A percentile compares a stretch with the other conserved stretches of the same genome.
These are phyloP conservation scores for Emergomyces pasteurianus DNA, from an alignment of 2,329 filamentous ascomycete genomes.

Conservation along the genomic window DNA sequence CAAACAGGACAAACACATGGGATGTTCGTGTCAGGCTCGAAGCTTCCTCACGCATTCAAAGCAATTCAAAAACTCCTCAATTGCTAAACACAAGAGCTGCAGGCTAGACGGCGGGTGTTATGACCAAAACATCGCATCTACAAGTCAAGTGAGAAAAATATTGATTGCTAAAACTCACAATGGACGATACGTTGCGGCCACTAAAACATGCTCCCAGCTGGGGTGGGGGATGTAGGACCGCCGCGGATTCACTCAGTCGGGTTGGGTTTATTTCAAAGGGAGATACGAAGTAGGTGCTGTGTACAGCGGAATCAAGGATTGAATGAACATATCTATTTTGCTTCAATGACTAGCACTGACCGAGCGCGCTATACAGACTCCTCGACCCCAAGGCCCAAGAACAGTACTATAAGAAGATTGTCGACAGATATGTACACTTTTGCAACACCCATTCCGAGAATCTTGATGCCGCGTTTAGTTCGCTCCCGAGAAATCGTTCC, in stretches of 20 bases:
- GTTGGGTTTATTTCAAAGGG: constrained; percentile 86
- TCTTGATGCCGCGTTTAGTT: constrained; percentile 63
- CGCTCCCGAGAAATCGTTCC: constrained; percentile 38
- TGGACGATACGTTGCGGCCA: constrained; percentile 3
- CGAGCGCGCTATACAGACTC: constrained; percentile 38
- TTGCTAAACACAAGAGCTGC: not conserved
- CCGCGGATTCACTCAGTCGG: constrained; percentile 63
- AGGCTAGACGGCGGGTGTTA: not conserved
- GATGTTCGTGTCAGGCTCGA: not conserved
- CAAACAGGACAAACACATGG: constrained; percentile 21
- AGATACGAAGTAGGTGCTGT: constrained; percentile 56
- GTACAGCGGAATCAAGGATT: constrained; percentile 7
- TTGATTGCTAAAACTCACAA: not conserved
- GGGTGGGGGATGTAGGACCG: constrained; percentile 60
- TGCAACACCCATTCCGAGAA: constrained; percentile 65
- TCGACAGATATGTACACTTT: constrained; percentile 80
- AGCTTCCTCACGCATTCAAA: not conserved
- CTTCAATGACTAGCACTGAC: constrained; percentile 3
- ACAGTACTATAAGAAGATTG: constrained; percentile 73
- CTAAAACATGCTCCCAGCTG: constrained; percentile 28
- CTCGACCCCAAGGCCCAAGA: constrained; percentile 70
- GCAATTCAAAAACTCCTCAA: not conserved
- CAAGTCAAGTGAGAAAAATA: not conserved
- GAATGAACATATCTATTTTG: not conserved
- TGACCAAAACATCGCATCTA: not conserved